These are phyloP conservation scores for Dalbergia cochinchinensis DNA, from an alignment of 306 rosid genomes.

Conservation along the genomic window DNA sequence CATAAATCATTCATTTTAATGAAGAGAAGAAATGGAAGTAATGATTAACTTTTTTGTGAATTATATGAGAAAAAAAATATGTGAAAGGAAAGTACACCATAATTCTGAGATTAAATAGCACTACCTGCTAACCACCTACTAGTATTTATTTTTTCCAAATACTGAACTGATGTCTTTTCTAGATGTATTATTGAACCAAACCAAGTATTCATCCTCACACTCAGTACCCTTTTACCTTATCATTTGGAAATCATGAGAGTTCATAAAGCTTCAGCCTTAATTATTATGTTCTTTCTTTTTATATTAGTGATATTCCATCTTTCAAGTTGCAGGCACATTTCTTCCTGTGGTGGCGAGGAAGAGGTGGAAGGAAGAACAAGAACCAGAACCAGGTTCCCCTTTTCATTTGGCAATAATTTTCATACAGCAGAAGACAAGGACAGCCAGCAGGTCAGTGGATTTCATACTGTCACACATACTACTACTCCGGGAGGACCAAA, in stretches of 20 bases:
- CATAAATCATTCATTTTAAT: no score
- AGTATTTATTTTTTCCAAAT: conserved; percentile 13
- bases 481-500: conserved; percentile 76
- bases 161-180: conserved; percentile 19
- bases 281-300: conserved; percentile 39
- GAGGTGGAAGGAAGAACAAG: conserved; percentile 46
- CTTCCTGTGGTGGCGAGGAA: conserved; percentile 22
- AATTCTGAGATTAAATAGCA: conserved; percentile 1
- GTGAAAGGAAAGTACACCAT: neutral
- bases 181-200: conserved; percentile 32
- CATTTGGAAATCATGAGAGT: conserved; percentile 56
- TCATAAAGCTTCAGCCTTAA: conserved; percentile 42
- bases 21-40: neutral
- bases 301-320: conserved; percentile 47
- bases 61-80: neutral
- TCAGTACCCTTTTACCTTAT: neutral
- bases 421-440: conserved; percentile 40
- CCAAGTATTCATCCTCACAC: conserved; percentile 12
- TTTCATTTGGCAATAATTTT: conserved; percentile 20
- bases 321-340: conserved; percentile 54
- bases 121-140: conserved; percentile 37
- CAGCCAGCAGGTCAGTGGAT: conserved; percentile 45
- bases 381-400: conserved; percentile 36
- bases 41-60: no score
- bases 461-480: conserved; percentile 55